Evolutionary conservation across 1,284 basidiomycete genomes (phyloP).

Genomic region (Caloboletus firmus): DNA sequence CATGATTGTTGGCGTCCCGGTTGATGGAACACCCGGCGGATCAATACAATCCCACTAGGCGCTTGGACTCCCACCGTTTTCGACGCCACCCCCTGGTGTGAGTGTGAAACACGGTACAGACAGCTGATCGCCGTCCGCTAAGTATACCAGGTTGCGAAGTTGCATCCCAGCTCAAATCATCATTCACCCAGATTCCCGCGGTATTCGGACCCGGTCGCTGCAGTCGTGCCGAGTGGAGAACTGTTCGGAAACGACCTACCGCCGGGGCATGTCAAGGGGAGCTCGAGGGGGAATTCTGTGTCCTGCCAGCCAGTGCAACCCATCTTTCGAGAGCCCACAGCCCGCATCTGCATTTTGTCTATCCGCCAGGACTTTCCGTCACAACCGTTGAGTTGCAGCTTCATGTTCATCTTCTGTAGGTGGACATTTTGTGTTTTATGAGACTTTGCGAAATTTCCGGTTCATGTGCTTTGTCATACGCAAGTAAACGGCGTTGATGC

Average conservation of each 20-base stretch:
- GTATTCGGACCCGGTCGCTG: conserved; percentile 12
- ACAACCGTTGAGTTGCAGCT: neutral
- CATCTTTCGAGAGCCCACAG: conserved; percentile 1
- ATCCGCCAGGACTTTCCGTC: neutral
- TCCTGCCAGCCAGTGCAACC: neutral
- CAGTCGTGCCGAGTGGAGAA: neutral
- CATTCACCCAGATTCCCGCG: conserved; percentile 9
- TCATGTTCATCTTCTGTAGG: conserved; percentile 2
- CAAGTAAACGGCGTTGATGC: conserved; percentile 25
- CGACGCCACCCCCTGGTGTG: conserved; percentile 28
- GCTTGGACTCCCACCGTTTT: conserved; percentile 2
- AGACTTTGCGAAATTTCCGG: conserved; percentile 11
- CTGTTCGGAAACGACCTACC: neutral
- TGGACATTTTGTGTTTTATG: neutral
- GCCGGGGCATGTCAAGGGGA: neutral
- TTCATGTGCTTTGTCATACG: conserved; percentile 16
- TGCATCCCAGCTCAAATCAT: neutral
- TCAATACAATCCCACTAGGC: conserved; percentile 1
- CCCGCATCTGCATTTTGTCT: conserved; percentile 2
- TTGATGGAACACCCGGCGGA: conserved; percentile 8
- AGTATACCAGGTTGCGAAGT: neutral
- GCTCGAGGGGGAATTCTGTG: neutral
- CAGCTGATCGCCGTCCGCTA: conserved; percentile 29
- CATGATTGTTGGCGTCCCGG: neutral
- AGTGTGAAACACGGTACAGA: conserved; percentile 21